phyloP scores from a whole-genome alignment of 805 yeast species.

The Candida golubevii region DNA sequence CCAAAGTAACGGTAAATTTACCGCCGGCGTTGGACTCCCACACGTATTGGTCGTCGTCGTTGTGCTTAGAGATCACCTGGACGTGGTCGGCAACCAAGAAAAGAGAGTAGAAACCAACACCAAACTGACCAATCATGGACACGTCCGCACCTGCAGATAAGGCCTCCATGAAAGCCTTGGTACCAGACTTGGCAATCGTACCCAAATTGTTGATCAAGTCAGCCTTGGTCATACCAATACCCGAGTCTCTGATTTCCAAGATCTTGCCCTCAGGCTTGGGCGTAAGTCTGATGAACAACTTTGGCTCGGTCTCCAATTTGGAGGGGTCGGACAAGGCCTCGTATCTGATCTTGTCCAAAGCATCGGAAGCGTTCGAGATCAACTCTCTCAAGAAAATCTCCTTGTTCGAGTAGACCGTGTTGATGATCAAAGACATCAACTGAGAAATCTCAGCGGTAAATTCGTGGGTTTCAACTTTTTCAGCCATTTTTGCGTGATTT shows the following conservation, averaged over 20 bases:
- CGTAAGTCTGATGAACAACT: conserved; percentile 93
- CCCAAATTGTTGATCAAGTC: conserved; percentile 98
- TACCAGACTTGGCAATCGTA: conserved; percentile 99
- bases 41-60: conserved; percentile 98
- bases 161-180: conserved; percentile 99
- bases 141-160: conserved; percentile 99
- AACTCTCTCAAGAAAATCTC: conserved; percentile 98
- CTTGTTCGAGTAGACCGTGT: conserved; percentile 99
- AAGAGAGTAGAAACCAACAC: conserved; percentile 99
- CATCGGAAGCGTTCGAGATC: conserved; percentile 98
- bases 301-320: conserved; percentile 91
- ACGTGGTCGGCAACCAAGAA: conserved; percentile 99
- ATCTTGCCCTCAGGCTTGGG: conserved; percentile 94
- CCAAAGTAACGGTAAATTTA: conserved; percentile 93
- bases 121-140: conserved; percentile 99
- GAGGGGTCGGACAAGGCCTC: conserved; percentile 91
- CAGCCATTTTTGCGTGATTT: conserved; percentile 37
- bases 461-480: conserved; percentile 77
- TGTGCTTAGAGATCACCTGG: conserved; percentile 96
- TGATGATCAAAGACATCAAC: conserved; percentile 99
- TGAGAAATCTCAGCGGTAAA: conserved; percentile 99
- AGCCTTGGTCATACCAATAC: conserved; percentile 99
- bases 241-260: conserved; percentile 96
- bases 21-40: conserved; percentile 99
- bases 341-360: conserved; percentile 96